phyloP scores from a whole-genome alignment of 768 basidiomycete genomes.

The Pseudohyphozyma bogoriensis region DNA sequence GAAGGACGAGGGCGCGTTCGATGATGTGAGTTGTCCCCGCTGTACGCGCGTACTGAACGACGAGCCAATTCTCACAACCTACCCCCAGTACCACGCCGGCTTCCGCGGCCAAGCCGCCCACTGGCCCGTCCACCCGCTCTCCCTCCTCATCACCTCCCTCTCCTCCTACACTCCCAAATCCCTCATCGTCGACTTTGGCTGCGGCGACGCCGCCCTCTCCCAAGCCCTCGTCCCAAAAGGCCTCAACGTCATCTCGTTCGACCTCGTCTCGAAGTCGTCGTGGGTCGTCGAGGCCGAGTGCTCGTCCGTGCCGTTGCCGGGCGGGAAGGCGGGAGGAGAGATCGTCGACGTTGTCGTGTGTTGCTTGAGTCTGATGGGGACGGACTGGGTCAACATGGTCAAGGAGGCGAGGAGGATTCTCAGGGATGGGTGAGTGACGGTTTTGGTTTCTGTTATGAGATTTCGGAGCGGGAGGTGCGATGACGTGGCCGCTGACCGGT shows the following conservation, averaged over 20 bases:
- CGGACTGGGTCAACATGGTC: constrained; percentile 86
- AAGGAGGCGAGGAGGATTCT: constrained; percentile 83
- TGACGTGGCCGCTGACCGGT: constrained; percentile 10
- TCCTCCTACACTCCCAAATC: constrained; percentile 55
- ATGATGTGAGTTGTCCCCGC: constrained; percentile 51
- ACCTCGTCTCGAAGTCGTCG: constrained; percentile 46
- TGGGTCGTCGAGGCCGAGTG: constrained; percentile 86
- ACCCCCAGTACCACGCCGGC: constrained; percentile 89
- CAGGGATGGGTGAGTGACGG: constrained; percentile 55
- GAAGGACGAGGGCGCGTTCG: constrained; percentile 65
- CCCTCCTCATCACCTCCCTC: constrained; percentile 60
- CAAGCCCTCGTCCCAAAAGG: constrained; percentile 45
- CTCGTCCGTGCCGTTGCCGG: constrained; percentile 75
- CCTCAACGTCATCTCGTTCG: constrained; percentile 62
- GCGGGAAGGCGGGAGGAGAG: constrained; percentile 56
- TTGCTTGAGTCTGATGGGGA: constrained; percentile 91
- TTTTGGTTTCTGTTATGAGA: not conserved
- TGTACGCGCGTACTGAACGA: not conserved
- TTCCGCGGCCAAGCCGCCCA: constrained; percentile 82
- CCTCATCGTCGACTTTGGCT: constrained; percentile 85
- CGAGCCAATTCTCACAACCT: not conserved
- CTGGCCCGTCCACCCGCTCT: constrained; percentile 92
- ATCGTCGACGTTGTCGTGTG: constrained; percentile 86
- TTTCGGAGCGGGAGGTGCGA: too few species aligned
- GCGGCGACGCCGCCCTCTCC: constrained; percentile 85